These are phyloP conservation scores for Craspedostauros australis DNA, from an alignment of 108 stramenopile genomes.

Conservation along the genomic window DNA sequence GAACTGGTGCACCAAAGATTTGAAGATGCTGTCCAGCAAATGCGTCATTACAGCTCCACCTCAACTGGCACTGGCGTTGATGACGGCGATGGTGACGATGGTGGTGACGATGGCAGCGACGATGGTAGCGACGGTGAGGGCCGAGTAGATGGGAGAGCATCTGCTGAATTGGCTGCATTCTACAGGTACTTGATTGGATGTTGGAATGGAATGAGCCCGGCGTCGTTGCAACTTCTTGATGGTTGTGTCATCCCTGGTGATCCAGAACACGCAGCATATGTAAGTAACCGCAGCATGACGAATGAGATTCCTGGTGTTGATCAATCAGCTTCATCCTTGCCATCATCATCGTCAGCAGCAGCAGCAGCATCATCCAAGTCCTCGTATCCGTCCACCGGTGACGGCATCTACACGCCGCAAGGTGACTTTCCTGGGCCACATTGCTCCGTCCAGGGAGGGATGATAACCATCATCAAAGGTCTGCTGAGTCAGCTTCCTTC, in stretches of 20 bases:
- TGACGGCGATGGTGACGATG: not conserved
- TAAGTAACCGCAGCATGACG: not conserved
- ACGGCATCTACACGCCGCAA: constrained; percentile 21
- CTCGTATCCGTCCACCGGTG: not conserved
- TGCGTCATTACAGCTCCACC: not conserved
- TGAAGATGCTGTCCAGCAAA: constrained; percentile 3
- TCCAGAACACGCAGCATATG: not conserved
- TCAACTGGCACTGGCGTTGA: not conserved
- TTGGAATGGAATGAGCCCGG: constrained; percentile 35
- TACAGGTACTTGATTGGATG: constrained; percentile 30
- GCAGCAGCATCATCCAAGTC: not conserved
- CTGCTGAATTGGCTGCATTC: constrained; percentile 17
- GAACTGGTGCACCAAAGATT: constrained; percentile 14
- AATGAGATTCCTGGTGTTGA: not conserved
- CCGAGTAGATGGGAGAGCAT: not conserved
- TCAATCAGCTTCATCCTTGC: not conserved
- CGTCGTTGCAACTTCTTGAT: constrained; percentile 23
- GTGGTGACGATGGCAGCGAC: not conserved
- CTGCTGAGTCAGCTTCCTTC: too few species aligned
- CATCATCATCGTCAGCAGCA: constrained; percentile 1
- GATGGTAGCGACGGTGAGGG: not conserved
- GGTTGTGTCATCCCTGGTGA: not conserved
- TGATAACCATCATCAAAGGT: constrained; percentile 34
- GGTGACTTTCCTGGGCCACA: constrained; percentile 55
- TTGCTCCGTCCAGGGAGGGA: constrained; percentile 41